phyloP scores from a whole-genome alignment of 2,329 filamentous ascomycete species.

The Thermothelomyces thermophilus region DNA sequence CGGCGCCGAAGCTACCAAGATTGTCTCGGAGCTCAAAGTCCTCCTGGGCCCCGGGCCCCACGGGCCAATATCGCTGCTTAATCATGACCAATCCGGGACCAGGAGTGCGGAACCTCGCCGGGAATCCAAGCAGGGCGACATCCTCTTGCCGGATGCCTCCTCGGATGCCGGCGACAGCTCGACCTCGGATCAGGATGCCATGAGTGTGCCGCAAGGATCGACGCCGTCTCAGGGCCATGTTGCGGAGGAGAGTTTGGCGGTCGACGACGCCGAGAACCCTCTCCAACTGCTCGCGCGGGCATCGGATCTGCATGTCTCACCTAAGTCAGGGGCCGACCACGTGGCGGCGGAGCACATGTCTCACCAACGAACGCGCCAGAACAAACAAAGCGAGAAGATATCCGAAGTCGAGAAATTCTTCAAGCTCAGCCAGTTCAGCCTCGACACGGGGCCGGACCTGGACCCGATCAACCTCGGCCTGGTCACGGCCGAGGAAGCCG shows the following conservation, averaged over 20 bases:
- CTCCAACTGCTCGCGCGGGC: slow-evolving; percentile 66
- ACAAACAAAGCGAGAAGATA: slow-evolving; percentile 34
- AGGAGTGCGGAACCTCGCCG: slow-evolving; percentile 14
- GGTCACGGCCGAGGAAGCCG: slow-evolving; percentile 59
- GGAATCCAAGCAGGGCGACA: slow-evolving; percentile 16
- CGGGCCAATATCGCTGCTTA: slow-evolving; percentile 10
- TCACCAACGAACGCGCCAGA: slow-evolving; percentile 21
- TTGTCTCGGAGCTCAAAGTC: slow-evolving; percentile 38
- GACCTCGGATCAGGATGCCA: slow-evolving; percentile 27
- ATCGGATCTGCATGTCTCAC: slow-evolving; percentile 58
- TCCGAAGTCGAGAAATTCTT: slow-evolving; percentile 59
- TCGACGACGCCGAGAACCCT: slow-evolving; percentile 70
- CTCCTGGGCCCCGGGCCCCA: slow-evolving; percentile 32
- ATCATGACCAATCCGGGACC: slow-evolving; percentile 13
- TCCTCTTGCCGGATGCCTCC: slow-evolving; percentile 22
- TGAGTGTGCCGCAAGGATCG: slow-evolving; percentile 24
- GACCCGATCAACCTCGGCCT: slow-evolving; percentile 65
- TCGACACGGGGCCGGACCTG: slow-evolving; percentile 57
- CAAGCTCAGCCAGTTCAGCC: slow-evolving; percentile 53
- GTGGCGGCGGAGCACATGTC: slow-evolving; percentile 17
- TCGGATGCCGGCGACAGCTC: slow-evolving; percentile 26
- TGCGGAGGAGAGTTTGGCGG: slow-evolving; percentile 47
- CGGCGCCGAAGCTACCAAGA: slow-evolving; percentile 39
- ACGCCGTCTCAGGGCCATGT: slow-evolving; percentile 25
- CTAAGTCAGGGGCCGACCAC: slow-evolving; percentile 26